These are phyloP conservation scores for Mucor sp. DNA, from an alignment of 371 early-diverging fungal species.

Conservation along the genomic window DNA sequence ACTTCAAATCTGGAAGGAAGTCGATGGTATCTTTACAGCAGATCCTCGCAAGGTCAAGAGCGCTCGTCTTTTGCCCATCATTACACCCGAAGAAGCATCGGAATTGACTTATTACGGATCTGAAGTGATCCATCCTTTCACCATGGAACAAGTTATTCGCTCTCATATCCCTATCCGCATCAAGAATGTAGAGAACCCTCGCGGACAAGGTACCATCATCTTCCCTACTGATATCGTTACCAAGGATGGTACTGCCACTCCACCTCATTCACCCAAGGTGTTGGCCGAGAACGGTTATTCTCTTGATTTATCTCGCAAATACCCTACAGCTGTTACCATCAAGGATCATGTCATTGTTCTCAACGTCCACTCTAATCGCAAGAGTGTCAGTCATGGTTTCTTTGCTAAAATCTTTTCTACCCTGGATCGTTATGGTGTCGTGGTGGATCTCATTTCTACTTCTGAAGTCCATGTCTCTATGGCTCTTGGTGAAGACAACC, in stretches of 20 bases:
- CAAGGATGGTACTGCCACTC: constrained; percentile 52
- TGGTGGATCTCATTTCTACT: constrained; percentile 95
- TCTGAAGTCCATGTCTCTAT: constrained; percentile 96
- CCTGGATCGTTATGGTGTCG: constrained; percentile 86
- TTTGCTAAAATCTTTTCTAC: constrained; percentile 92
- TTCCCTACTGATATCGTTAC: constrained; percentile 67
- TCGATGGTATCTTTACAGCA: constrained; percentile 98
- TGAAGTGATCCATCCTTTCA: constrained; percentile 98
- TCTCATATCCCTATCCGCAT: constrained; percentile 96
- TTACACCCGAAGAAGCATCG: constrained; percentile 98
- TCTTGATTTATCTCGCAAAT: constrained; percentile 70
- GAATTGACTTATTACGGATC: constrained; percentile 98
- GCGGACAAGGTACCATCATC: constrained; percentile 91
- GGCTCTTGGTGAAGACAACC: constrained; percentile 79
- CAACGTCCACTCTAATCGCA: constrained; percentile 95
- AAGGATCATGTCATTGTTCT: constrained; percentile 92
- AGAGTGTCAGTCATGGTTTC: constrained; percentile 94
- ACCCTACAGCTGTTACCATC: constrained; percentile 96
- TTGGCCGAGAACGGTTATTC: constrained; percentile 75
- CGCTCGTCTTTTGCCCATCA: constrained; percentile 87
- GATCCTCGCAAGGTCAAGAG: constrained; percentile 96
- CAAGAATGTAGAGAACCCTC: constrained; percentile 94
- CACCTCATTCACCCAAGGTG: constrained; percentile 68
- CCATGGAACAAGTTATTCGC: constrained; percentile 98
- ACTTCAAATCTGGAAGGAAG: constrained; percentile 98